Conservation (phyloP, 148 eudicot genomes). For the Silene conica region DNA sequence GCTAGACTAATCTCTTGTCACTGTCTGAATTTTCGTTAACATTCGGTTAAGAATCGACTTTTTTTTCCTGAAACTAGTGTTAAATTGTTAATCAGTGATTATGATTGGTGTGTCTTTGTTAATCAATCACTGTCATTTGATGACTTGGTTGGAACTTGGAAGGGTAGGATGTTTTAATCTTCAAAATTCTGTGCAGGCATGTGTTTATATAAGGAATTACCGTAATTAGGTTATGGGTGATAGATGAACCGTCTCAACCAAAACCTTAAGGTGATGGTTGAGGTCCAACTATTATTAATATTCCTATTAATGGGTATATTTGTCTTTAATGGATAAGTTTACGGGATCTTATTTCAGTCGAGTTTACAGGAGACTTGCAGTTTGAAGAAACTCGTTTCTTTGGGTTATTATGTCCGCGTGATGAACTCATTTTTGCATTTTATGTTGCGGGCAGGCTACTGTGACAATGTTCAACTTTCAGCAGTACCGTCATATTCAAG, state of each 20-base stretch:
- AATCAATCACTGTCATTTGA: neutral
- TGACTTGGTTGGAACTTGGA: neutral
- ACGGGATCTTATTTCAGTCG: neutral
- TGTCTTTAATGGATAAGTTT: neutral
- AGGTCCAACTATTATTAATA: too few relatives aligned
- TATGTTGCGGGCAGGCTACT: conserved; percentile 37
- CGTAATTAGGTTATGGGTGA: neutral
- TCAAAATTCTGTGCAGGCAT: neutral
- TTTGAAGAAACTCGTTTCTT: neutral
- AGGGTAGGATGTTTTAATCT: neutral
- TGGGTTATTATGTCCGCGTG: neutral
- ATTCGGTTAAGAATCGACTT: neutral
- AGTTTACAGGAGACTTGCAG: neutral
- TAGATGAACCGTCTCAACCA: too few relatives aligned
- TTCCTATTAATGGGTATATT: too few relatives aligned
- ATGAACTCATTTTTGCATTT: neutral
- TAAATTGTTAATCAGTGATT: too few relatives aligned
- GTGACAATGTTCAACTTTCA: conserved; percentile 65
- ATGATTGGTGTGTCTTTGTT: neutral
- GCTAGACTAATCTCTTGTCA: conserved; percentile 1
- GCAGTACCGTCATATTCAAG: conserved; percentile 59
- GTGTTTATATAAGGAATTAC: neutral
- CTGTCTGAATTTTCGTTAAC: neutral
- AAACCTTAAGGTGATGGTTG: too few relatives aligned
- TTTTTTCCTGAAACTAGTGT: too few relatives aligned